These are phyloP conservation scores for Zoysia matrella DNA, from an alignment of 202 grass and related monocot genomes.

Conservation along the genomic window DNA sequence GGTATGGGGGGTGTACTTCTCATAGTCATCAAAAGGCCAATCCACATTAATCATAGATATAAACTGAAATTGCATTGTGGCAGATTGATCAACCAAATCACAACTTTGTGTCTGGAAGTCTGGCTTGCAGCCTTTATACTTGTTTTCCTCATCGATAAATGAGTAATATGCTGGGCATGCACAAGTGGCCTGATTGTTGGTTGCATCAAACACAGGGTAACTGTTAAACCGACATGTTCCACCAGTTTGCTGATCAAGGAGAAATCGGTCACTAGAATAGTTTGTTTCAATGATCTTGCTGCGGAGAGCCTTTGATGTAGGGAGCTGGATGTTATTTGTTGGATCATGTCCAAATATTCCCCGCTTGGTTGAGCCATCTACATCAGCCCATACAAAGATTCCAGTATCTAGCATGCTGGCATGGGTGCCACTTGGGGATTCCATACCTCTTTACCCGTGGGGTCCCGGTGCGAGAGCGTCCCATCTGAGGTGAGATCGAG, in stretches of 20 bases:
- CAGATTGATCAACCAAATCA: conserved; percentile 34
- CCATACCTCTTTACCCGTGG: conserved; percentile 46
- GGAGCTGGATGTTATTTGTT: conserved; percentile 62
- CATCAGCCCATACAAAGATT: conserved; percentile 51
- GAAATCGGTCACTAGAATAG: conserved; percentile 55
- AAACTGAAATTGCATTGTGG: conserved; percentile 19
- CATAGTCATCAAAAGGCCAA: conserved; percentile 54
- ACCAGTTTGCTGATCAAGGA: conserved; percentile 34
- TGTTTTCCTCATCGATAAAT: conserved; percentile 45
- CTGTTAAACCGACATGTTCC: conserved; percentile 73
- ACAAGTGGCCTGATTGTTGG: conserved; percentile 26
- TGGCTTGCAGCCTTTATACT: conserved; percentile 59
- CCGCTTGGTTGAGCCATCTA: conserved; percentile 45
- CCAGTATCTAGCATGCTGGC: conserved; percentile 57
- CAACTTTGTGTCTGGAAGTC: conserved; percentile 63
- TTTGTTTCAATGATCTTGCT: conserved; percentile 44
- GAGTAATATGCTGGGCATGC: conserved; percentile 40
- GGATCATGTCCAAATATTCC: conserved; percentile 42
- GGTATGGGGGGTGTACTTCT: conserved; percentile 26
- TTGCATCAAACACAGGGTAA: conserved; percentile 28
- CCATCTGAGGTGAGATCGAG: conserved; percentile 40
- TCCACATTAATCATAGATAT: neutral
- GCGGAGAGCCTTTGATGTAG: conserved; percentile 51
- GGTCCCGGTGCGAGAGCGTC: conserved; percentile 44
- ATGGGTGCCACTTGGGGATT: conserved; percentile 27